A percentile compares a stretch with the other conserved stretches of the same genome.
These are phyloP conservation scores for Ramaria sp. DNA, from an alignment of 768 basidiomycete genomes.

Conservation along the genomic window DNA sequence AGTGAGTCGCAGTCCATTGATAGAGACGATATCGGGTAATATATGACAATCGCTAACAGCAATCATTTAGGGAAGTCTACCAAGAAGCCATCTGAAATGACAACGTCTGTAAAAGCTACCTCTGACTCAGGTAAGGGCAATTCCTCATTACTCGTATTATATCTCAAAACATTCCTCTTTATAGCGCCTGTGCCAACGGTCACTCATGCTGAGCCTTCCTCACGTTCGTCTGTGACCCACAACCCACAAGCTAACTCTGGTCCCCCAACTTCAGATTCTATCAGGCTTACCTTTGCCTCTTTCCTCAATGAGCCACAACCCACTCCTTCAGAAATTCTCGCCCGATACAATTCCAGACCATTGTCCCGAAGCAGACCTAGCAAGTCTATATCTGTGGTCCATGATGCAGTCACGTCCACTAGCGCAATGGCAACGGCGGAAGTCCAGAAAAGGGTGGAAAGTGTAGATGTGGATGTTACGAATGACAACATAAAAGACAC, in stretches of 20 bases:
- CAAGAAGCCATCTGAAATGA: neutral
- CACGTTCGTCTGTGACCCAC: neutral
- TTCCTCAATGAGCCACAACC: neutral
- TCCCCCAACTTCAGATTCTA: neutral
- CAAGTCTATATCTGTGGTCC: neutral
- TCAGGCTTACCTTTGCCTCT: neutral
- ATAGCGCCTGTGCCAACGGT: neutral
- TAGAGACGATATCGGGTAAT: neutral
- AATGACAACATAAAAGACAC: too few species aligned
- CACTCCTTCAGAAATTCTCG: neutral
- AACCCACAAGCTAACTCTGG: neutral
- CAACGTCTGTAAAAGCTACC: neutral
- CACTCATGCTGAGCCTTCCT: neutral
- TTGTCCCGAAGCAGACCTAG: neutral
- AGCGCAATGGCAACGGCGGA: neutral
- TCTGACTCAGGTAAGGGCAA: neutral
- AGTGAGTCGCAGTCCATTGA: neutral
- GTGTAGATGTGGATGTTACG: too few species aligned
- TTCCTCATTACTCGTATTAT: neutral
- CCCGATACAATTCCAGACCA: neutral
- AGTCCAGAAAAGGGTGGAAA: neutral
- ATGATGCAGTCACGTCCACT: neutral
- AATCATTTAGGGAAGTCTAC: neutral
- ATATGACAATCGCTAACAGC: neutral
- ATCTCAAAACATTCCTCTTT: neutral